Conservation (phyloP, 2,329 filamentous ascomycete species). For the Aspergillus eucalypticola region DNA sequence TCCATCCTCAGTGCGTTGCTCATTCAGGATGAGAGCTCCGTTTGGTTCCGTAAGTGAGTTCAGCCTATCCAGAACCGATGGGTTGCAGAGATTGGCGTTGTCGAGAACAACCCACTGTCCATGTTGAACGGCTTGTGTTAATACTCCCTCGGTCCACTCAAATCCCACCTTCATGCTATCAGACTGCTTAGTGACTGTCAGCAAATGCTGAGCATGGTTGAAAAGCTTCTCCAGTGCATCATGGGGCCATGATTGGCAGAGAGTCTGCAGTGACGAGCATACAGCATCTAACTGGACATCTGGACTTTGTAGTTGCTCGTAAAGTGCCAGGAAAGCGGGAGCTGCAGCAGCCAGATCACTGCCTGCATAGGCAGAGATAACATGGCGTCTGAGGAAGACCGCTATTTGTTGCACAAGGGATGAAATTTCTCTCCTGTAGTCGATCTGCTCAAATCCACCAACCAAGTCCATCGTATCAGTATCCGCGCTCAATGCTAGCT, state of each 20-base stretch:
- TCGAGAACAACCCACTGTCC: slow-evolving; percentile 94
- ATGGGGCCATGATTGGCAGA: slow-evolving; percentile 46
- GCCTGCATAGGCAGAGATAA: slow-evolving; percentile 33
- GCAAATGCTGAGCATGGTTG: slow-evolving; percentile 51
- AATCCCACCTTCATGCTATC: slow-evolving; percentile 72
- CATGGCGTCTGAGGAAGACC: slow-evolving; percentile 51
- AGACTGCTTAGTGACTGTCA: slow-evolving; percentile 58
- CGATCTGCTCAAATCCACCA: slow-evolving; percentile 93
- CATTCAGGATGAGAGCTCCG: slow-evolving; percentile 85
- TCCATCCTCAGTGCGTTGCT: slow-evolving; percentile 81
- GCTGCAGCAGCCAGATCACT: slow-evolving; percentile 23
- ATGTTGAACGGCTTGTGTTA: slow-evolving; percentile 80
- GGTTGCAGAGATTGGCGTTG: slow-evolving; percentile 95
- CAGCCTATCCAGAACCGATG: slow-evolving; percentile 88
- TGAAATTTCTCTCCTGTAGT: slow-evolving; percentile 72
- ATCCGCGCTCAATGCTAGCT: slow-evolving; percentile 89
- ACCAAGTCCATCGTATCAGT: slow-evolving; percentile 97
- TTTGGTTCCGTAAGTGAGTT: slow-evolving; percentile 93
- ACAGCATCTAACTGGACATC: slow-evolving; percentile 34
- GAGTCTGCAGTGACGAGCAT: slow-evolving; percentile 32
- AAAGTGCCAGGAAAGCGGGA: slow-evolving; percentile 33
- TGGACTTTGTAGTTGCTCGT: slow-evolving; percentile 31
- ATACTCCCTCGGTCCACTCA: slow-evolving; percentile 92
- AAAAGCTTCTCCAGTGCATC: slow-evolving; percentile 53
- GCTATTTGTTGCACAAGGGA: slow-evolving; percentile 58